Base-by-base conservation (phyloP, 805 yeast species). In the Teunomyces gatunensis region DNA sequence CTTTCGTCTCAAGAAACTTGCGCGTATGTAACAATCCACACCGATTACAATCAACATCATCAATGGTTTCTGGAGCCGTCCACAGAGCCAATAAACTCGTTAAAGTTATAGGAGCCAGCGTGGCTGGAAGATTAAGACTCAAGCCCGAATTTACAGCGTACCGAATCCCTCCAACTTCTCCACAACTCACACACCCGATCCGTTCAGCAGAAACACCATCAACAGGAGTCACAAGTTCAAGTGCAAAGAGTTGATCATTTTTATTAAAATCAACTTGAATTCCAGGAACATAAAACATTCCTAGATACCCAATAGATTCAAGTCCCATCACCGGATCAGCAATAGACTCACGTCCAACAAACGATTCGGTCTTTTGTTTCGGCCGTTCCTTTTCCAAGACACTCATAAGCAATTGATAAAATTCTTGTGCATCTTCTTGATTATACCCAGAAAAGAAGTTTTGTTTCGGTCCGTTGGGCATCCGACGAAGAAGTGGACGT, bases 361-460 rank as follows among this genome's bases (percentile, higher is more conserved):
- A 59, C 25, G 25, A 2, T 2, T 5, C 7, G 25, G 25, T 21
- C 25, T 21, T 21, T 21, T 21, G 6, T 6, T 21, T 21, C 7
- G 6, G 7, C 6, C 25, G 25, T 46, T 84, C 87, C 35, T 71
- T 71, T 58, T 87, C 95, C 28, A 87, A 69, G 47, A 85, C 80
- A 36, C 79, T 74, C 75, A 87, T 73, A 2, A 87, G 77, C 44
- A 84, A 76, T 63, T 91, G 97, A 70, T 91, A 91, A 59, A 91
- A 91, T 64, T 91, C 98, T 66, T 91, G 97, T 0, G 97, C 97
- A 69, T 91, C 98, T 64, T 91, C 97, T 68, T 91, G 98, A 59
- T 88, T 89, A 61, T 89, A 89, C 1, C 97, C 94, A 47, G 82
- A 67, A 56, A 90, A 82, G 50, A 89, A 78, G 60, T 84, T 85